These are phyloP conservation scores for Boletus subparvulus DNA, from an alignment of 768 basidiomycete genomes.

Conservation along the genomic window DNA sequence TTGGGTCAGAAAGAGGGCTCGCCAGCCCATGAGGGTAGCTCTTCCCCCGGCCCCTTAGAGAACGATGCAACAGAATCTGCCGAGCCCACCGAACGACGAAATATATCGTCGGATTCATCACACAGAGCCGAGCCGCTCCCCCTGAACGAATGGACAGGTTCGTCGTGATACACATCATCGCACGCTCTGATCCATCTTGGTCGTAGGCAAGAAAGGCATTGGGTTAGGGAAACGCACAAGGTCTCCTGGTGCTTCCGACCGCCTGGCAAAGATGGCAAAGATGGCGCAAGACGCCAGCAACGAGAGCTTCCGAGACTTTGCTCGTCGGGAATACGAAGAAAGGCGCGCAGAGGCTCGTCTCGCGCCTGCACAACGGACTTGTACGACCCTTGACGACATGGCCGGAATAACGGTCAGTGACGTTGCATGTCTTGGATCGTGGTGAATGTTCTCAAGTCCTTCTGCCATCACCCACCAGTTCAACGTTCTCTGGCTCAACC, in stretches of 20 bases:
- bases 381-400: constrained; percentile 71
- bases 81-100: constrained; percentile 1
- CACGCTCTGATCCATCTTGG: constrained; percentile 5
- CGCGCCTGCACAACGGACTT: constrained; percentile 71
- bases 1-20: constrained; percentile 48
- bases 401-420: constrained; percentile 51
- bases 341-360: constrained; percentile 71
- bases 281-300: constrained; percentile 53
- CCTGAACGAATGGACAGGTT: constrained; percentile 81
- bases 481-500: constrained; percentile 79
- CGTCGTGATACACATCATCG: constrained; percentile 22
- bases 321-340: constrained; percentile 72
- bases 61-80: constrained; percentile 1
- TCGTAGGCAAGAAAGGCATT: constrained; percentile 74
- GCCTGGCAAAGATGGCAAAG: constrained; percentile 71
- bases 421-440: neutral
- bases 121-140: constrained; percentile 71
- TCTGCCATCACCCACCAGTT: constrained; percentile 47
- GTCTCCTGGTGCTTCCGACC: constrained; percentile 62
- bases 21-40: neutral
- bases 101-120: constrained; percentile 9
- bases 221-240: constrained; percentile 65
- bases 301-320: constrained; percentile 65
- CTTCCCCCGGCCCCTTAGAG: constrained; percentile 2
- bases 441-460: constrained; percentile 8